A percentile compares a stretch with the other conserved stretches of the same genome.
phyloP scores from a whole-genome alignment of 305 asterid genomes.

The Solanum hybrid region DNA sequence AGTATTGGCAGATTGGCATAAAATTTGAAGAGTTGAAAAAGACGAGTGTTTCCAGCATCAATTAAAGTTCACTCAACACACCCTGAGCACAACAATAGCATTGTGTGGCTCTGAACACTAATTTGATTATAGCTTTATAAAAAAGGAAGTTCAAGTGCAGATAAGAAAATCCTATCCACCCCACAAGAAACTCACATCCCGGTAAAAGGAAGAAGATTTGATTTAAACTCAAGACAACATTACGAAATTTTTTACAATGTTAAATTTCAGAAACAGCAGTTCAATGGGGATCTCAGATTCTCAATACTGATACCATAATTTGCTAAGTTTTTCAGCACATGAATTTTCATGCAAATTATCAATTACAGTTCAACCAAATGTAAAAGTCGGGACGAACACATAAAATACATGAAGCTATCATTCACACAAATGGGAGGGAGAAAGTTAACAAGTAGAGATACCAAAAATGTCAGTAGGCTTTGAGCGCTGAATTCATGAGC shows the following conservation, averaged over 20 bases:
- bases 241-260: neutral
- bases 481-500: conserved; percentile 88
- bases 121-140: neutral
- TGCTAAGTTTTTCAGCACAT: neutral
- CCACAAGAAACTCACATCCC: neutral
- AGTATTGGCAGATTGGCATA: neutral
- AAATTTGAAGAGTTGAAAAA: neutral
- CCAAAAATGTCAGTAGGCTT: conserved; percentile 88
- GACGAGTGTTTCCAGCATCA: too few species aligned
- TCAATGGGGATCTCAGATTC: neutral
- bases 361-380: neutral
- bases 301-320: neutral
- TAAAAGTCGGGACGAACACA: neutral
- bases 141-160: neutral
- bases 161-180: neutral
- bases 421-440: neutral
- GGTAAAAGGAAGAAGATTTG: neutral
- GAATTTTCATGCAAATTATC: neutral
- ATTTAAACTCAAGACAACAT: neutral
- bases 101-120: too few species aligned
- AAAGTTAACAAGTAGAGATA: conserved; percentile 17
- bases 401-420: neutral
- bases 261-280: neutral
- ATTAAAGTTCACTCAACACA: too few species aligned
- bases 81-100: too few species aligned